Base-by-base conservation (phyloP, 345 rosid genomes). In the Pugionium dolabratum region DNA sequence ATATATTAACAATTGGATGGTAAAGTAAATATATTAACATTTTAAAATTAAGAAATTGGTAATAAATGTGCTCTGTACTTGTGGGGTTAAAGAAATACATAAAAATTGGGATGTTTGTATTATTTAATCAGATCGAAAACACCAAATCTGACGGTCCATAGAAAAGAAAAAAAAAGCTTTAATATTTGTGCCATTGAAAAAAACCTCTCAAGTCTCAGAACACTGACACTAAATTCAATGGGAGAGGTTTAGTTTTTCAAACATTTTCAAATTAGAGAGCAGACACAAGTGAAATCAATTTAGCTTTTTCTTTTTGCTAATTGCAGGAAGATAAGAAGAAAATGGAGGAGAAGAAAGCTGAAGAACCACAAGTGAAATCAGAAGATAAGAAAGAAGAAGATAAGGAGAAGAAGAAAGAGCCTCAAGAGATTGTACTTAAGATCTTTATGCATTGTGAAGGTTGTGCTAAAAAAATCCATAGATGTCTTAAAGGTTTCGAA, bases 361-460 rank as follows among this genome's bases (percentile, higher is more conserved):
- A 88, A 87, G 90, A 86, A 43, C 36, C 70, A 31, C 81, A 76
- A 62, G 80, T 81, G 82, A 88, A 90, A 48, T 60, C 81, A 0
- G 88, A 75, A 7, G 82, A 76, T 47, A 82, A 81, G 62, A 77
- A 74, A 62, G 81, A 59, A 71, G 73, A 67, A 62, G 80, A 75
- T 54, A 70, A 77, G 26, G 79, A 78, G 3, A 78, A 77, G 53
- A 77, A 81, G 48, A 76, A 64, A 54, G 63, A 73, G 6, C 82
- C 92, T 1, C 87, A 74, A 53, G 98, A 93, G 67, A 85, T 93
- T 11, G 71, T 93, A 4, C 79, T 93, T 34, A 84, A 75, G 67
- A 95, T 88, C 7, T 88, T 76, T 87, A 93, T 93, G 97, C 98
- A 93, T 81, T 93, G 98, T 60, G 97, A 93, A 79, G 98, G 97